Base-by-base conservation (phyloP, 2,329 filamentous ascomycete species). In the Penicillium hordei region DNA sequence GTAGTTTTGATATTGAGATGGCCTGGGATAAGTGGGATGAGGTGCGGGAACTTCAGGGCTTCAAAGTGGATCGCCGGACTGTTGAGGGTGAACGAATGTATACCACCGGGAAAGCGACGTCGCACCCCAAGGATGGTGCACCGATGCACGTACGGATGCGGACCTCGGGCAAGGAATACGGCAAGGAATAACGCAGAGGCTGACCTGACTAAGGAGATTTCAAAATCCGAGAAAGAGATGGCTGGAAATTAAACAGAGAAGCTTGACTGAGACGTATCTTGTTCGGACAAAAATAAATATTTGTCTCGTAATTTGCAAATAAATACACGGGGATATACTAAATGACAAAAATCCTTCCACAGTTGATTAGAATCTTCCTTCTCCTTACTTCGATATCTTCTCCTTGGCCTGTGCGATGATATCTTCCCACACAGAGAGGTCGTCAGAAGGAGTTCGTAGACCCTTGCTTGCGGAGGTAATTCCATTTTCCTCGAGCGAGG, bases 391-490 rank as follows among this genome's bases (percentile, higher is more conserved):
- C 7, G 38, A 38, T 23, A n/a, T 10, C 6, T 52, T 42, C 21
- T 42, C 59, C 23, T 62, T 59, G 19, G 68, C 70, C 40, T 66
- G 60, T 4, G 55, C 62, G 58, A 78, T 68, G 21, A 76, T 60
- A 70, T 78, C 75, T 48, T 76, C 73, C 75, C 75, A 78, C 7
- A 64, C 58, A 21, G 68, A 63, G 12, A 62, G 64, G 0, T 65
- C 52, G n/a, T 60, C 64, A 19, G 60, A 57, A 1, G 75, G 75
- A 39, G 67, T 62, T 25, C 57, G 67, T 45, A 75, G 55, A 0
- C 72, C 71, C 27, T 65, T 63, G 5, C 25, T 38, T 15, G 51
- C 39, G 1, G 50, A 33, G 9, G 57, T 40, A 42, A 55, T 58
- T 9, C n/a, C 51, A n/a, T 45, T 48, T 40, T 49, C 58, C 13